Evolutionary conservation across 768 basidiomycete genomes (phyloP).

Genomic region (Collybia sordida): DNA sequence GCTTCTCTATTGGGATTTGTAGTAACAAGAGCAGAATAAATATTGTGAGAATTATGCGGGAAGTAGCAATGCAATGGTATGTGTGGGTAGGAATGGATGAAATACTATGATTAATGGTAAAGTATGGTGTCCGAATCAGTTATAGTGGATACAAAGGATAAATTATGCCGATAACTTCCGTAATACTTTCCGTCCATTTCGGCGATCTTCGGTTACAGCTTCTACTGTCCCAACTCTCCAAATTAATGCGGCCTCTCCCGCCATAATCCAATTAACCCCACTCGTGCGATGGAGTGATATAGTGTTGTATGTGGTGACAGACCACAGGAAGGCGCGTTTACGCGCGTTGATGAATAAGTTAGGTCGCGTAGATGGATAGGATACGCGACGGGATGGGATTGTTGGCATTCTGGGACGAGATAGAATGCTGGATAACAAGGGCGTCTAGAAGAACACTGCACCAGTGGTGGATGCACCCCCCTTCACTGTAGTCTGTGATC

Average conservation of each 20-base stretch:
- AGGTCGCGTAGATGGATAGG: conserved; percentile 3
- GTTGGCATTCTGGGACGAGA: conserved; percentile 10
- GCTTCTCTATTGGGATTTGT: too few relatives aligned
- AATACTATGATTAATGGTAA: neutral
- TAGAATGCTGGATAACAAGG: conserved; percentile 10
- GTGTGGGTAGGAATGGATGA: neutral
- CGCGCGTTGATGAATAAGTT: conserved; percentile 8
- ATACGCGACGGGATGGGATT: neutral
- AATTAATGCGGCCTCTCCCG: conserved; percentile 13
- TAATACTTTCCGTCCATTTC: conserved; percentile 25
- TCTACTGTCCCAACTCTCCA: conserved; percentile 18
- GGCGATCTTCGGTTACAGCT: conserved; percentile 17
- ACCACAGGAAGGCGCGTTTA: too few relatives aligned
- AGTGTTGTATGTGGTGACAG: conserved; percentile 7
- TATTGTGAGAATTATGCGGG: too few relatives aligned
- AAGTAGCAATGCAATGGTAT: neutral
- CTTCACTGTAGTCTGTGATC: conserved; percentile 43
- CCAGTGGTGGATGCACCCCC: conserved; percentile 50
- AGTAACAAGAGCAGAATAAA: too few relatives aligned
- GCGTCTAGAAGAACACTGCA: conserved; percentile 59
- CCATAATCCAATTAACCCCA: neutral
- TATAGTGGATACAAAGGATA: conserved; percentile 22
- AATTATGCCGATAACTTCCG: conserved; percentile 1
- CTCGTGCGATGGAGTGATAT: conserved; percentile 3
- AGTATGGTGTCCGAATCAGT: conserved; percentile 1